phyloP scores from a whole-genome alignment of 805 yeast genomes.

The Spencermartinsiella europaea region DNA sequence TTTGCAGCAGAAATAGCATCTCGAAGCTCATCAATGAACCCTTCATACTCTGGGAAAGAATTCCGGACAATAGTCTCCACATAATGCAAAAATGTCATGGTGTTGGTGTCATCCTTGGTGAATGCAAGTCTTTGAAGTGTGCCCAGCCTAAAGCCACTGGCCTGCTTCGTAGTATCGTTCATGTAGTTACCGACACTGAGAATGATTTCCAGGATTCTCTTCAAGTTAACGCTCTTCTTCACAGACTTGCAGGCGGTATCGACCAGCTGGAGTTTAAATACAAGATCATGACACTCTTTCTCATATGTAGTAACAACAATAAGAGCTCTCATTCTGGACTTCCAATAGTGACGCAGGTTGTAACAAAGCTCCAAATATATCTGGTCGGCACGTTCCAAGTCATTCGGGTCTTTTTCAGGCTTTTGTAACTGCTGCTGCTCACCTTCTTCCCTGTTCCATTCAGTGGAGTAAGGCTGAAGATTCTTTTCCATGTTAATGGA shows the following conservation, averaged over 20 bases:
- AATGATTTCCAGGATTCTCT: slow-evolving; percentile 74
- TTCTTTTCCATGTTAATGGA: slow-evolving; percentile 65
- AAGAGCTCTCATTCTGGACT: slow-evolving; percentile 81
- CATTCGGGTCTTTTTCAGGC: slow-evolving; percentile 70
- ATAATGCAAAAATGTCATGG: slow-evolving; percentile 86
- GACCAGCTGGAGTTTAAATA: slow-evolving; percentile 57
- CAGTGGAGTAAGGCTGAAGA: slow-evolving; percentile 74
- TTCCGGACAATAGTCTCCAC: slow-evolving; percentile 84
- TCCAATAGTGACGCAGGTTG: slow-evolving; percentile 87
- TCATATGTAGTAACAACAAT: slow-evolving; percentile 64
- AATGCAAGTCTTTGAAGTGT: slow-evolving; percentile 87
- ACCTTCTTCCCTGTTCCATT: slow-evolving; percentile 47
- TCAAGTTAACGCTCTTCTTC: slow-evolving; percentile 59
- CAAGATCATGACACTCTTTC: slow-evolving; percentile 70
- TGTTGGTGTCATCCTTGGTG: slow-evolving; percentile 82
- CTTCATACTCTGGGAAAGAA: slow-evolving; percentile 72
- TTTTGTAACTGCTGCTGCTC: slow-evolving; percentile 27
- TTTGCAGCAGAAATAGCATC: slow-evolving; percentile 59
- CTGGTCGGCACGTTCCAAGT: slow-evolving; percentile 82
- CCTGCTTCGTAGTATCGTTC: slow-evolving; percentile 92
- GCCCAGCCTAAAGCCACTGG: slow-evolving; percentile 83
- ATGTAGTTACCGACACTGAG: slow-evolving; percentile 91
- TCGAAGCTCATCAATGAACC: slow-evolving; percentile 68
- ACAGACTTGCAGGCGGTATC: slow-evolving; percentile 71
- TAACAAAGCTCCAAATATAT: slow-evolving; percentile 76